Evolutionary conservation across 768 basidiomycete genomes (phyloP).

Genomic region (Cyclocybe cylindracea): DNA sequence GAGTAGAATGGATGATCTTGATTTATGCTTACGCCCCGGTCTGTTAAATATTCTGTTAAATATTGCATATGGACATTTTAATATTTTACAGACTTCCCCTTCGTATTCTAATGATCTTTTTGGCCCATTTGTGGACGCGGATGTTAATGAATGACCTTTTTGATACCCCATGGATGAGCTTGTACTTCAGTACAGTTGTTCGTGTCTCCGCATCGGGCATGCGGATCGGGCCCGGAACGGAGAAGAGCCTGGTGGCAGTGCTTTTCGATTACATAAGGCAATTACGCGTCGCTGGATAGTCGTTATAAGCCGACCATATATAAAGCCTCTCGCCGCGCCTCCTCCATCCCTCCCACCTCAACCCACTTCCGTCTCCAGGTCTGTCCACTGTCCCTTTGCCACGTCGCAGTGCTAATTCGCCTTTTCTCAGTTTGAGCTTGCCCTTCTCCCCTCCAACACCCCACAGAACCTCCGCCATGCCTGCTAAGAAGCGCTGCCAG

Average conservation of each 20-base stretch:
- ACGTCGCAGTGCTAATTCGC: constrained; percentile 5
- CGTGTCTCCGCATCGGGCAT: neutral
- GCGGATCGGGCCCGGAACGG: constrained; percentile 21
- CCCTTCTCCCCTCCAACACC: constrained; percentile 2
- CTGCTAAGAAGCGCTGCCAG: constrained; percentile 88
- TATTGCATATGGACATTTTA: too few species aligned
- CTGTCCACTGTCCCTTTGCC: constrained; percentile 2
- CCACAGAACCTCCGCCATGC: constrained; percentile 44
- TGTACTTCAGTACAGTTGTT: neutral
- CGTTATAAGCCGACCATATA: constrained; percentile 25
- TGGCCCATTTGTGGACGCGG: constrained; percentile 10
- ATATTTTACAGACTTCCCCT: neutral
- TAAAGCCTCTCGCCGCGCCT: constrained; percentile 13
- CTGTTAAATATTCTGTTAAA: too few species aligned
- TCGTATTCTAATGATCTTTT: constrained; percentile 15
- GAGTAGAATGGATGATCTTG: too few species aligned
- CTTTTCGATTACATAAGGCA: constrained; percentile 24
- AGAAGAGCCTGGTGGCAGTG: constrained; percentile 15
- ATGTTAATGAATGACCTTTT: neutral
- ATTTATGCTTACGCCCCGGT: too few species aligned
- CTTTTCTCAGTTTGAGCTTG: constrained; percentile 4
- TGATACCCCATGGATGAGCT: constrained; percentile 9
- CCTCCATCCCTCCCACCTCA: constrained; percentile 15
- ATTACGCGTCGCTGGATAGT: constrained; percentile 31
- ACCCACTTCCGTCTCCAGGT: constrained; percentile 15